Conservation (phyloP, 2,329 filamentous ascomycete species). For the Diaporthe sp. region DNA sequence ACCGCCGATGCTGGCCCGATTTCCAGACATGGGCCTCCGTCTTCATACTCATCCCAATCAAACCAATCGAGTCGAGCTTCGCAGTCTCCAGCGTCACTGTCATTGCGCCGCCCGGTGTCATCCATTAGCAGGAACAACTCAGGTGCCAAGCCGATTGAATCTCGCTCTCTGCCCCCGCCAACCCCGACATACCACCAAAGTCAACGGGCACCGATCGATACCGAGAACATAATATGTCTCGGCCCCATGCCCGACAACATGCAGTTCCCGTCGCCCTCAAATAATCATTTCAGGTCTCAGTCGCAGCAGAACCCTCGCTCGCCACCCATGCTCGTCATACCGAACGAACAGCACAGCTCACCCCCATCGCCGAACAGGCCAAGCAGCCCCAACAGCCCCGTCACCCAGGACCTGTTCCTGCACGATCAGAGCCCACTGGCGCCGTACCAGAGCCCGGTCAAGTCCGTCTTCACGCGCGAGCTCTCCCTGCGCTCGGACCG, state of each 20-base stretch:
- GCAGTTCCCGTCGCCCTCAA: slow-evolving; percentile 48
- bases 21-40: background rate
- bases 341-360: background rate
- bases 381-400: slow-evolving; percentile 41
- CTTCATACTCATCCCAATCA: slow-evolving; percentile 28
- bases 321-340: slow-evolving; percentile 3
- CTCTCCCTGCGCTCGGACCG: slow-evolving; percentile 20
- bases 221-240: slow-evolving; percentile 63
- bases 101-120: slow-evolving; percentile 23
- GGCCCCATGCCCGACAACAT: slow-evolving; percentile 64
- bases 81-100: slow-evolving; percentile 32
- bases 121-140: slow-evolving; percentile 45
- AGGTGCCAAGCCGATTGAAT: slow-evolving; percentile 26
- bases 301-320: slow-evolving; percentile 12
- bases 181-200: slow-evolving; percentile 44
- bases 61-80: slow-evolving; percentile 39
- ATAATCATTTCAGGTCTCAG: slow-evolving; percentile 9
- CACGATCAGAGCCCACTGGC: slow-evolving; percentile 29
- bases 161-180: slow-evolving; percentile 38
- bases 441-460: slow-evolving; percentile 26
- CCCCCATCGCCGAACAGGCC: slow-evolving; percentile 29
- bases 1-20: background rate
- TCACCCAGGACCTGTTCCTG: slow-evolving; percentile 40
- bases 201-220: slow-evolving; percentile 63
- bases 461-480: slow-evolving; percentile 28